Evolutionary conservation across 2,329 filamentous ascomycete species (phyloP).

Genomic region (Rutstroemia sp.): DNA sequence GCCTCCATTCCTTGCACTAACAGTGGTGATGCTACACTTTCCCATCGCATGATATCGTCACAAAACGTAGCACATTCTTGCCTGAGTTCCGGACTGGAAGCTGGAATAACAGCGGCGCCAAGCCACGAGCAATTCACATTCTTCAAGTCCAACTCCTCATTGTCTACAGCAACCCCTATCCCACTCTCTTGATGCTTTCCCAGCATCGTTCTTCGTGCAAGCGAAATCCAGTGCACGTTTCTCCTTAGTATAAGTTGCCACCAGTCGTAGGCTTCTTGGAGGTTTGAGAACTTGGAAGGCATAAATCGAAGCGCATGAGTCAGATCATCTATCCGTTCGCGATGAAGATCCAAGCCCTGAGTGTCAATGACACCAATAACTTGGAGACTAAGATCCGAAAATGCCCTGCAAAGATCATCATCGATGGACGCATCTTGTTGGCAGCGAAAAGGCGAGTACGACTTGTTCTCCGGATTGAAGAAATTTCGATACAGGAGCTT

Average conservation of each 20-base stretch:
- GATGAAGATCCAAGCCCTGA: not conserved
- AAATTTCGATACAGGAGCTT: constrained; percentile 4
- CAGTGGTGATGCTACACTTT: constrained; percentile 4
- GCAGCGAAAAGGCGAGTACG: not conserved
- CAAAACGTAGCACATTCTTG: constrained; percentile 9
- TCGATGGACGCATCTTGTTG: constrained; percentile 1
- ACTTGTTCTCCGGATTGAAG: not conserved
- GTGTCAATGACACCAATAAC: constrained; percentile 5
- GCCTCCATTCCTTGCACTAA: not conserved
- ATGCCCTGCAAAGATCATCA: constrained; percentile 3
- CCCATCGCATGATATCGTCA: constrained; percentile 10
- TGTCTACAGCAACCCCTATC: not conserved
- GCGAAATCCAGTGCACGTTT: constrained; percentile 10
- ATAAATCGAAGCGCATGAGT: not conserved
- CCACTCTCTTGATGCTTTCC: not conserved
- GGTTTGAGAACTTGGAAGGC: constrained; percentile 6
- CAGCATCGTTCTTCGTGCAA: not conserved
- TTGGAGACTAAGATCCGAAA: constrained; percentile 8
- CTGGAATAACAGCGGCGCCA: not conserved
- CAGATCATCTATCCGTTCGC: not conserved
- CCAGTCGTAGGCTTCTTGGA: constrained; percentile 10
- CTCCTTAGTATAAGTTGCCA: constrained; percentile 11
- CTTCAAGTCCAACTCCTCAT: not conserved
- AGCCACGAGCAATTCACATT: not conserved
- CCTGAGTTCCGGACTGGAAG: not conserved